Conservation (phyloP, 306 rosid species). For the Corylus heterophylla region DNA sequence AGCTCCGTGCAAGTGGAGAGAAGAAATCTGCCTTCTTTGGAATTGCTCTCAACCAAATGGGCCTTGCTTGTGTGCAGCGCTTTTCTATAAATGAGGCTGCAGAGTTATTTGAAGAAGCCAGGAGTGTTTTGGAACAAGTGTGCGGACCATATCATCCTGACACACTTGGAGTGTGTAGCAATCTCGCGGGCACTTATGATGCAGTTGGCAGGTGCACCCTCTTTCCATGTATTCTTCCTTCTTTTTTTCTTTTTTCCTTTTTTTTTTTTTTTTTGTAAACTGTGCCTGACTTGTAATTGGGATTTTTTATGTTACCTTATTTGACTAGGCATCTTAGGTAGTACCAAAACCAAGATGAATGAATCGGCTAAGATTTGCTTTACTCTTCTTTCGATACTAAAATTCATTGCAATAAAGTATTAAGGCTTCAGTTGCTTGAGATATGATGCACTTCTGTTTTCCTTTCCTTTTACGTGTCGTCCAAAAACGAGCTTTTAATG, state of each 20-base stretch:
- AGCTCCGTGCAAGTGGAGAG: constrained; percentile 80
- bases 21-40: constrained; percentile 90
- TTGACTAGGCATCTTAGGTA: not conserved
- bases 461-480: not conserved
- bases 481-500: not conserved
- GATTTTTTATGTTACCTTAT: not conserved
- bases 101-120: constrained; percentile 83
- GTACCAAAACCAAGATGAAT: not conserved
- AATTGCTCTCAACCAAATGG: constrained; percentile 88
- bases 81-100: constrained; percentile 63
- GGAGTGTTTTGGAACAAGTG: constrained; percentile 60
- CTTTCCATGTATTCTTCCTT: not conserved
- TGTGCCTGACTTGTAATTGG: not conserved
- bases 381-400: not conserved
- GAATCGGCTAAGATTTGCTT: not conserved
- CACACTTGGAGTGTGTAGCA: constrained; percentile 90
- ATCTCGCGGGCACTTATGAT: constrained; percentile 94
- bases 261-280: not conserved
- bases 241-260: not conserved
- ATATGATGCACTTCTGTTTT: not conserved
- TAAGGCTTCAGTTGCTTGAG: not conserved
- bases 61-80: constrained; percentile 82
- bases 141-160: constrained; percentile 81
- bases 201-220: constrained; percentile 73
- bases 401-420: not conserved